Evolutionary conservation across 257 asterid species (phyloP), one percentile per base, ranked within the genome.

Genomic region (Penstemon newberryi): DNA sequence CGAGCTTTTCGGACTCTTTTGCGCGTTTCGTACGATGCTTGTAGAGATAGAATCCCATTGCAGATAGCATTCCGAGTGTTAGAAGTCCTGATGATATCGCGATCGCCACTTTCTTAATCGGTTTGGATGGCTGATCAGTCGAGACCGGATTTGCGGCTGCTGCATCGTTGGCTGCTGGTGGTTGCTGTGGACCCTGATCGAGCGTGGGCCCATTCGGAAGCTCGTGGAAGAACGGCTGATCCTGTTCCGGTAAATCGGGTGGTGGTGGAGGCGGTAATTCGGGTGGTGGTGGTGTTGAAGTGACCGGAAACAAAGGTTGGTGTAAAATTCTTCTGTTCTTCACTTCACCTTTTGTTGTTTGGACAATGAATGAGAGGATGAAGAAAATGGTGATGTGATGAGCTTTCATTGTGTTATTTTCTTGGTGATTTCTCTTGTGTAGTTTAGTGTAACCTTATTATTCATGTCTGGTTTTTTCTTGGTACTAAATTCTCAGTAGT

Each of bases 221-320:
- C 62, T 90, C 89, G 7, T 89, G 94, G 80, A 90, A 90, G 82
- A 93, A 93, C 0, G 99, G 99, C 80, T 84, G 95, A 76, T 87
- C 94, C 68, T 83, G 97, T 67, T 65, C 80, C 1, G 92, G 83
- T 5, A 73, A 66, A 47, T 58, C 80, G 0, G 74, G 77, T 2
- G 79, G 70, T 4, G 80, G 78, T 4, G 88, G 79, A 2, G 85
- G 58, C 3, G 88, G 79, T 0, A 85, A 81, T 0, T 86, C 81
- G 9, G 83, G 74, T 18, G 87, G 75, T 50, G 90, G 81, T 10
- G 95, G 87, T 2, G 85, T 49, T 40, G 90, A 60, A 69, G 75
- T 77, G 5, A 59, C 84, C 18, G 97, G 96, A 39, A 82, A 86
- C 37, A 90, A 62, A 3, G 96, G 97, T 25, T 93, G 96, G 66